Percentiles rank a stretch among this genome's conserved stretches.
These are phyloP conservation scores for Coemansia sp. DNA, from an alignment of 192 early-diverging fungal species.

Conservation along the genomic window DNA sequence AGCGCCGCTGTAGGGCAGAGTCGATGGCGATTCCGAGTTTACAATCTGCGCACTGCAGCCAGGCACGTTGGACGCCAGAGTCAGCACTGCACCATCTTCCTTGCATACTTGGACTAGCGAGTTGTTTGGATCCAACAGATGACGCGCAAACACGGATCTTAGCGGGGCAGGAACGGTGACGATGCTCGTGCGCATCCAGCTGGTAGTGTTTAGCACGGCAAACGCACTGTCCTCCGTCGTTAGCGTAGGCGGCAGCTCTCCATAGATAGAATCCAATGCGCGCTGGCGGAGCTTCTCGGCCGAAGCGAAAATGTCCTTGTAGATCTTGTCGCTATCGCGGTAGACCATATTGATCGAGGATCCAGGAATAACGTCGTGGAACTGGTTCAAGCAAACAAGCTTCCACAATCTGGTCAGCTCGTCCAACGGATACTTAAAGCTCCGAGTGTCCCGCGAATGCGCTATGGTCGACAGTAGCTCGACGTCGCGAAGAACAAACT, in stretches of 20 bases:
- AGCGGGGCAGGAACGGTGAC: constrained; percentile 61
- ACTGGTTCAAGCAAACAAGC: constrained; percentile 89
- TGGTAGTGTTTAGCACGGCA: constrained; percentile 64
- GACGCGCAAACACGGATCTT: not conserved
- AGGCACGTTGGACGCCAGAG: constrained; percentile 32
- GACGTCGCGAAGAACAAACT: constrained; percentile 81
- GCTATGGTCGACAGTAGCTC: constrained; percentile 73
- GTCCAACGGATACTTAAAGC: constrained; percentile 67
- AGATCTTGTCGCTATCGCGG: constrained; percentile 73
- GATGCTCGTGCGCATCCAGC: constrained; percentile 68
- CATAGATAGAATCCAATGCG: constrained; percentile 47
- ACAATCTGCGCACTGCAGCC: constrained; percentile 13
- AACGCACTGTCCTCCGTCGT: constrained; percentile 13
- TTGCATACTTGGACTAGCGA: constrained; percentile 16
- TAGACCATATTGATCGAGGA: constrained; percentile 90
- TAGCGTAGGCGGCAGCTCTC: not conserved
- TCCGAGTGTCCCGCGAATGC: constrained; percentile 10
- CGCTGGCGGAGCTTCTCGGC: constrained; percentile 51
- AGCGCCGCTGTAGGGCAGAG: not conserved
- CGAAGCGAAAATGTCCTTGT: constrained; percentile 31
- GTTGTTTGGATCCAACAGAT: too few species aligned
- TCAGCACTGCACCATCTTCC: not conserved
- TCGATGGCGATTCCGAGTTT: not conserved
- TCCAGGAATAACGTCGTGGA: constrained; percentile 96
- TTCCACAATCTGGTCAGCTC: constrained; percentile 89